Evolutionary conservation across 345 rosid genomes (phyloP).

Genomic region (Cardamine resedifolia): DNA sequence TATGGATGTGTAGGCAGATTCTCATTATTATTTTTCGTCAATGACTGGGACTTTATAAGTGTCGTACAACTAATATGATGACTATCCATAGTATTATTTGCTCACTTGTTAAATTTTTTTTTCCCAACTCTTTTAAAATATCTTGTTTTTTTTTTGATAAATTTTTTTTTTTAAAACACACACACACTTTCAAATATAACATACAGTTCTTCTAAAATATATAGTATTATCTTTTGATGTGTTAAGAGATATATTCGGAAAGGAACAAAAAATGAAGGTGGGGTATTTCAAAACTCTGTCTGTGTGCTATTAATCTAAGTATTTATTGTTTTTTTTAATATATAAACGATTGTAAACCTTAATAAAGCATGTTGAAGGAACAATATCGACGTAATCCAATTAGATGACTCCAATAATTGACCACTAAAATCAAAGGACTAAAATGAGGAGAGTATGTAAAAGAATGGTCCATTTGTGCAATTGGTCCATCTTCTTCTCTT

Average conservation of each 20-base stretch:
- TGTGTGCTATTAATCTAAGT: not conserved
- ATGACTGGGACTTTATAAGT: slow-evolving; percentile 21
- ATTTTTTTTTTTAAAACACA: not conserved
- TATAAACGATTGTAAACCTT: not conserved
- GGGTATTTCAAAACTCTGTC: not conserved
- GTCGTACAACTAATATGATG: slow-evolving; percentile 13
- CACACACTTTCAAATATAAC: not conserved
- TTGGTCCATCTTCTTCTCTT: slow-evolving; percentile 24
- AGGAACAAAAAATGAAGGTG: not conserved
- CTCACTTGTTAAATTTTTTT: not conserved
- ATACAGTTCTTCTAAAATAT: not conserved
- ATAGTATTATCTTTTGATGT: not conserved
- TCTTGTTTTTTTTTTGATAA: not conserved
- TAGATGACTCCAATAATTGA: slow-evolving; percentile 23
- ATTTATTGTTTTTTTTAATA: not conserved
- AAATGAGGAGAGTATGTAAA: slow-evolving; percentile 10
- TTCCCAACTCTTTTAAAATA: not conserved
- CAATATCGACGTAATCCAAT: slow-evolving; percentile 6
- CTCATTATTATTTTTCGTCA: slow-evolving; percentile 1
- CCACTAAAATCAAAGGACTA: slow-evolving; percentile 21
- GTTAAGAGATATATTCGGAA: not conserved
- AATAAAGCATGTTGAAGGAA: slow-evolving; percentile 16
- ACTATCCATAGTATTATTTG: not conserved
- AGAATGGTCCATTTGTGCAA: slow-evolving; percentile 15
- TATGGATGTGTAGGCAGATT: not conserved